These are phyloP conservation scores for Komagataella ulmi DNA, from an alignment of 805 yeast species.

Conservation along the genomic window DNA sequence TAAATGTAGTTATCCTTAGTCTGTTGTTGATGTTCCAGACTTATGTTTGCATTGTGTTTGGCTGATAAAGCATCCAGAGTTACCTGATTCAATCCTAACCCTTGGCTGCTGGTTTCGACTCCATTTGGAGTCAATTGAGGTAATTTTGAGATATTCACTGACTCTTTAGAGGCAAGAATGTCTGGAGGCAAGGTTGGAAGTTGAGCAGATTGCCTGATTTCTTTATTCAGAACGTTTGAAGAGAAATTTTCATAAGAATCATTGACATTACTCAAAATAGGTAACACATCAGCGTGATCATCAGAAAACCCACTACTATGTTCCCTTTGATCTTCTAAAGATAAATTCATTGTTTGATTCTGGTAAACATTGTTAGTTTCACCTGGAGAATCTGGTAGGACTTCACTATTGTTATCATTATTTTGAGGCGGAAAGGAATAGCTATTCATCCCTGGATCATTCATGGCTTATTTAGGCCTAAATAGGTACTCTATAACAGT, in stretches of 20 bases:
- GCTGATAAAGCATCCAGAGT: not conserved
- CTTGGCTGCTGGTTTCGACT: not conserved
- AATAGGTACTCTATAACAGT: not conserved
- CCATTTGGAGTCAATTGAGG: not conserved
- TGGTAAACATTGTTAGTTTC: not conserved
- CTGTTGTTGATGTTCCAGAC: not conserved
- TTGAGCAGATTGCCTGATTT: not conserved
- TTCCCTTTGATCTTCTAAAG: not conserved
- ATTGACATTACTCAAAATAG: not conserved
- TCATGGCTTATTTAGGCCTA: not conserved
- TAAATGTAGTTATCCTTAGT: not conserved
- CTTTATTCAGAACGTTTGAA: not conserved
- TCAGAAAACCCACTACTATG: not conserved
- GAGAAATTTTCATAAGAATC: not conserved
- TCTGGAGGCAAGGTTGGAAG: not conserved
- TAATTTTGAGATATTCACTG: not conserved
- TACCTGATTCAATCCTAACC: not conserved
- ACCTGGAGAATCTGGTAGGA: not conserved
- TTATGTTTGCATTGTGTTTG: not conserved
- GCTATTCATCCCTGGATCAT: not conserved
- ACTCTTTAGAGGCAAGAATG: not conserved
- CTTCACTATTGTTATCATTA: not conserved
- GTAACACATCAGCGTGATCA: not conserved
- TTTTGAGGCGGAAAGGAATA: not conserved
- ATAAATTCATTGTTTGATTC: not conserved